These are phyloP conservation scores for Pelargonium cotyledonis DNA, from an alignment of 441 rosid genomes.

Conservation along the genomic window DNA sequence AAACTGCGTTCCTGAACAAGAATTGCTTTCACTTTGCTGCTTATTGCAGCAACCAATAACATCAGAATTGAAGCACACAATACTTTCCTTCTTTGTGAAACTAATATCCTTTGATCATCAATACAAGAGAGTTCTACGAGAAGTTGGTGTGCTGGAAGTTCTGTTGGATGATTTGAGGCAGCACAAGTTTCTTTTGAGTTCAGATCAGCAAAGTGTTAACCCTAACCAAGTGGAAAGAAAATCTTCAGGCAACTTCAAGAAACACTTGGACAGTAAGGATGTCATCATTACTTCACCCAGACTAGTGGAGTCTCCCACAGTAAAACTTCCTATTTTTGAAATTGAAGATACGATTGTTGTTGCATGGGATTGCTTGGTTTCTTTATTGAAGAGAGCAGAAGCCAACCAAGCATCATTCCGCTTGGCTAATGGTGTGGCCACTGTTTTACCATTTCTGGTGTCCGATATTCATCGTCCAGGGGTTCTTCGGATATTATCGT, in stretches of 20 bases:
- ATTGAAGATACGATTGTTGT: constrained; percentile 68
- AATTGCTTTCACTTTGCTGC: constrained; percentile 95
- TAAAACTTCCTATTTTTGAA: constrained; percentile 79
- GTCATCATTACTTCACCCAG: constrained; percentile 87
- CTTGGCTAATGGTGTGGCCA: constrained; percentile 75
- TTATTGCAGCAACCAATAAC: constrained; percentile 93
- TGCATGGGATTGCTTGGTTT: constrained; percentile 97
- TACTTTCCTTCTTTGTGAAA: constrained; percentile 94
- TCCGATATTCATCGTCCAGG: constrained; percentile 84
- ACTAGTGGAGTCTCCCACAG: constrained; percentile 77
- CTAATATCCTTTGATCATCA: constrained; percentile 98
- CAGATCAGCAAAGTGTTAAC: constrained; percentile 47
- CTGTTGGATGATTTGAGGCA: constrained; percentile 94
- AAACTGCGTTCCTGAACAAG: constrained; percentile 99
- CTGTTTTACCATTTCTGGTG: constrained; percentile 85
- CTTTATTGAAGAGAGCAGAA: constrained; percentile 96
- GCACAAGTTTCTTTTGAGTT: constrained; percentile 81
- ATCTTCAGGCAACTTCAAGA: constrained; percentile 79
- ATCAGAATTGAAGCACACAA: constrained; percentile 82
- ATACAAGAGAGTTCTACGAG: constrained; percentile 94
- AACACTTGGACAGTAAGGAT: constrained; percentile 76
- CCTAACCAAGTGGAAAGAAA: constrained; percentile 51
- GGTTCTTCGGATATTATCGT: constrained; percentile 83
- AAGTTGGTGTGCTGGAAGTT: constrained; percentile 97
- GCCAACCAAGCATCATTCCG: constrained; percentile 86